phyloP scores from a whole-genome alignment of 441 rosid genomes.

The Populus tomentosa region DNA sequence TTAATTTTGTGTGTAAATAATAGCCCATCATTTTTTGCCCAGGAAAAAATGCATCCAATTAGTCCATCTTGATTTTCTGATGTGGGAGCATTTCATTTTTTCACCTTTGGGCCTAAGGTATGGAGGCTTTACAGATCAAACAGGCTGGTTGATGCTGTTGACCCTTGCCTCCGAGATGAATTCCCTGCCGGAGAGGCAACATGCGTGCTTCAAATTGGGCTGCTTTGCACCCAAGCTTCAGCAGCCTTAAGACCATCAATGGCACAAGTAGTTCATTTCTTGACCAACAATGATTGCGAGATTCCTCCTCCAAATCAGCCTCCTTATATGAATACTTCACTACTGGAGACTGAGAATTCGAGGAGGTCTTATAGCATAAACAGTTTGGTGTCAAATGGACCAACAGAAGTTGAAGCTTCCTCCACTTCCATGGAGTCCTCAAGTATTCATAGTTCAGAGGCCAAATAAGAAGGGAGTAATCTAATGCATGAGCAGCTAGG shows the following conservation, averaged over 20 bases:
- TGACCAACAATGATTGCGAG: constrained; percentile 23
- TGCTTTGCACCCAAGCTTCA: constrained; percentile 70
- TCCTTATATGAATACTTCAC: constrained; percentile 48
- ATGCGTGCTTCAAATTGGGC: constrained; percentile 54
- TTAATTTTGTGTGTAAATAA: neutral
- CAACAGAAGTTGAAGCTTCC: constrained; percentile 32
- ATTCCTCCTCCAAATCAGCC: constrained; percentile 62
- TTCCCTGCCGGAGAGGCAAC: constrained; percentile 34
- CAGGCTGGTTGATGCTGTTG: constrained; percentile 43
- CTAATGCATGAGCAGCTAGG: neutral
- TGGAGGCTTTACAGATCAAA: constrained; percentile 55
- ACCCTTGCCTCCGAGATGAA: constrained; percentile 35
- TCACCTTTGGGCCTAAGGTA: constrained; percentile 34
- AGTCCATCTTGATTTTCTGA: neutral
- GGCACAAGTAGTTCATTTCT: constrained; percentile 54
- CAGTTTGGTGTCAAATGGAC: constrained; percentile 33
- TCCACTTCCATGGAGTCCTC: constrained; percentile 43
- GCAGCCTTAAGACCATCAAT: constrained; percentile 61
- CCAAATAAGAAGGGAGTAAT: constrained; percentile 16
- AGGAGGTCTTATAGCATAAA: constrained; percentile 29
- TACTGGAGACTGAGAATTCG: constrained; percentile 26
- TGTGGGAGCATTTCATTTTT: neutral
- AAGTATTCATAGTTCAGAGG: constrained; percentile 27
- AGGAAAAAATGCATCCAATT: neutral
- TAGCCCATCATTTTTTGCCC: neutral